Percentiles rank a stretch among this genome's conserved stretches.
Conservation (phyloP, 208 protist genomes). For the Trypanosoma cruzi region DNA sequence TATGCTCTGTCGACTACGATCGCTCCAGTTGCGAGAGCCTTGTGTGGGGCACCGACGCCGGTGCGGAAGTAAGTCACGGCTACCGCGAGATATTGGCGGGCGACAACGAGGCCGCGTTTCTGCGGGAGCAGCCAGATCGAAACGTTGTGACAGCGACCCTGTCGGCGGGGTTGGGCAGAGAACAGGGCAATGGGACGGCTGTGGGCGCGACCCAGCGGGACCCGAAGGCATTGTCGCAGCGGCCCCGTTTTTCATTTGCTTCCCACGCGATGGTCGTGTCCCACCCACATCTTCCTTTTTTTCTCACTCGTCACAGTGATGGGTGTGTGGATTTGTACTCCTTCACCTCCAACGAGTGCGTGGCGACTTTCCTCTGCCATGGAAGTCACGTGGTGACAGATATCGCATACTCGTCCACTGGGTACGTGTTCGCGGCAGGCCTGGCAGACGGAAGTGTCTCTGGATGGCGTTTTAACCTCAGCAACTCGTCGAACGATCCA, state of each 20-base stretch:
- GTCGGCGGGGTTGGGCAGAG: conserved; percentile 35
- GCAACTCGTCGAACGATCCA: conserved; percentile 33
- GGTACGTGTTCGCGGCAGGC: conserved; percentile 69
- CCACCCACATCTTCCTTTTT: conserved; percentile 88
- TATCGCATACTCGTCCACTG: conserved; percentile 60
- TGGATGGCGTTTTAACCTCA: conserved; percentile 63
- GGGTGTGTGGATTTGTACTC: conserved; percentile 80
- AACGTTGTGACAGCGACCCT: conserved; percentile 68
- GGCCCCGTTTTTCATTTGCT: conserved; percentile 37
- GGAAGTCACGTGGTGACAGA: conserved; percentile 45
- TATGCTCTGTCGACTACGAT: conserved; percentile 64
- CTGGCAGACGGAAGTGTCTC: conserved; percentile 74
- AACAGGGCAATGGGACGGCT: not conserved
- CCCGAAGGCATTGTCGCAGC: conserved; percentile 18
- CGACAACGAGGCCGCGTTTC: conserved; percentile 70
- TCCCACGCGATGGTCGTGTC: conserved; percentile 38
- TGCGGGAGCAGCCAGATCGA: conserved; percentile 47
- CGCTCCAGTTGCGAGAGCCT: conserved; percentile 78
- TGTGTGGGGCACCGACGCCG: conserved; percentile 72
- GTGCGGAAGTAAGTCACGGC: conserved; percentile 60
- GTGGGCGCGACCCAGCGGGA: not conserved
- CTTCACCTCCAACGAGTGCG: conserved; percentile 70
- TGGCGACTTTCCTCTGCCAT: conserved; percentile 59
- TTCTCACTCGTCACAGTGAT: conserved; percentile 54
- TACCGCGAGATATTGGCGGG: conserved; percentile 80